A percentile compares a stretch with the other conserved stretches of the same genome.
Evolutionary conservation across 2,329 filamentous ascomycete genomes (phyloP).

Genomic region (Botryosphaeria dothidea): DNA sequence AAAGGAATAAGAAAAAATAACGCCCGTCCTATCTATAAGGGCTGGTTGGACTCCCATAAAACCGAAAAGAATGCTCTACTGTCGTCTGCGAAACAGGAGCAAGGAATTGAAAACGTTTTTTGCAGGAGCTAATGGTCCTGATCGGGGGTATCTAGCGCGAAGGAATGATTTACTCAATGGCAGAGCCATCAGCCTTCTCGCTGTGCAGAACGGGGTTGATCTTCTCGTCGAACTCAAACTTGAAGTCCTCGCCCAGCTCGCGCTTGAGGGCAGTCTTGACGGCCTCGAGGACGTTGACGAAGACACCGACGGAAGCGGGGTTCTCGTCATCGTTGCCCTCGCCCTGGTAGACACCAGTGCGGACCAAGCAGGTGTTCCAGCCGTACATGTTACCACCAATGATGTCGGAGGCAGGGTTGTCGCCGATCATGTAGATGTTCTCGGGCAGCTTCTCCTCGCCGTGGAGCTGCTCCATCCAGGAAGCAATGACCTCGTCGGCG

Average conservation of each 20-base stretch:
- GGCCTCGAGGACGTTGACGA: constrained; percentile 70
- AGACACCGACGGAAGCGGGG: constrained; percentile 76
- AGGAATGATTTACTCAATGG: constrained; percentile 51
- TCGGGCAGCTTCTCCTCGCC: constrained; percentile 67
- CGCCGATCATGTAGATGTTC: constrained; percentile 76
- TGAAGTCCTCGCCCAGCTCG: constrained; percentile 72
- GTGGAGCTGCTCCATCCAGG: constrained; percentile 77
- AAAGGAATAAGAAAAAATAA: not conserved
- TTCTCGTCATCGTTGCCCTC: constrained; percentile 75
- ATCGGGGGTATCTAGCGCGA: constrained; percentile 2
- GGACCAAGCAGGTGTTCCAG: constrained; percentile 78
- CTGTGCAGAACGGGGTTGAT: constrained; percentile 67
- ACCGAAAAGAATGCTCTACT: not conserved
- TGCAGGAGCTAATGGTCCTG: not conserved
- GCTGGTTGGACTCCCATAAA: not conserved
- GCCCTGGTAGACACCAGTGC: constrained; percentile 77
- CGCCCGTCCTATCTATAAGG: constrained; percentile 8
- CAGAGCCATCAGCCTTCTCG: constrained; percentile 47
- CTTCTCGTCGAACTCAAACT: constrained; percentile 70
- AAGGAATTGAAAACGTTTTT: not conserved
- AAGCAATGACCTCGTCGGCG: constrained; percentile 70
- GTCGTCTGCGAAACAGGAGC: not conserved
- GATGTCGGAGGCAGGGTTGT: constrained; percentile 74
- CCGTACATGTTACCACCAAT: constrained; percentile 78
- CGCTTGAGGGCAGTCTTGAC: constrained; percentile 68